Percentiles rank a stretch among this genome's conserved stretches.
Evolutionary conservation across 495 filamentous ascomycete species (phyloP).

Genomic region (Penicillium coprophilum): DNA sequence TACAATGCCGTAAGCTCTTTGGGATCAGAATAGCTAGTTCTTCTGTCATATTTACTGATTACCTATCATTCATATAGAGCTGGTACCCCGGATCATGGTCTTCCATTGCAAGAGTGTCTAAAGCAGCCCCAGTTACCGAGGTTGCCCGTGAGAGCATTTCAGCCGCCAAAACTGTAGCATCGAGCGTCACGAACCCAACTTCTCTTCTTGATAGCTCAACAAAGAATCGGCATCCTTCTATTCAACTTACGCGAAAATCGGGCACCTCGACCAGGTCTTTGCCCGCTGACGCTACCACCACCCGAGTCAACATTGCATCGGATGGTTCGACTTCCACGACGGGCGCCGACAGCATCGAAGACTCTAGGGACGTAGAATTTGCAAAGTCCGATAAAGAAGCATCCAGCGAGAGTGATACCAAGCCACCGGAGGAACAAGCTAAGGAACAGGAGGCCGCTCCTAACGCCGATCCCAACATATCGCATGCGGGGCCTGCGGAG

Average conservation of each 20-base stretch:
- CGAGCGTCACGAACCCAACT: constrained; percentile 37
- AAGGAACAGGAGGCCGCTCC: constrained; percentile 19
- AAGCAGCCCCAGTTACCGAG: constrained; percentile 70
- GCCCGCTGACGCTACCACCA: constrained; percentile 49
- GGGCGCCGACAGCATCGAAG: constrained; percentile 27
- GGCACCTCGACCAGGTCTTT: constrained; percentile 47
- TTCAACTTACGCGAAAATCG: constrained; percentile 44
- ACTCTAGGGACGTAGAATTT: constrained; percentile 19
- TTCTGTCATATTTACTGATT: constrained; percentile 8
- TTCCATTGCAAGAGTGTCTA: constrained; percentile 53
- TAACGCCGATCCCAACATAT: constrained; percentile 13
- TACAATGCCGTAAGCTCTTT: constrained; percentile 31
- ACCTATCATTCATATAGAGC: constrained; percentile 23
- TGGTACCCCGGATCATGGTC: constrained; percentile 65
- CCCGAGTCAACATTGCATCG: constrained; percentile 50
- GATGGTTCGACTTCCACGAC: constrained; percentile 43
- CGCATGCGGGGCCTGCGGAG: constrained; percentile 16
- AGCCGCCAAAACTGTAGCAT: constrained; percentile 51
- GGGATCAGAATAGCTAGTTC: neutral
- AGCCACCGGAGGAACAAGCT: constrained; percentile 20
- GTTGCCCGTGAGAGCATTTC: constrained; percentile 76
- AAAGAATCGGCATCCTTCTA: constrained; percentile 33
- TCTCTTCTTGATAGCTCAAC: constrained; percentile 31
- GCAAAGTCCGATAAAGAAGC: constrained; percentile 26
- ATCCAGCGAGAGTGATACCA: constrained; percentile 16